A percentile compares a stretch with the other conserved stretches of the same genome.
Evolutionary conservation across 257 asterid species (phyloP).

Genomic region (Gentiana dahurica): DNA sequence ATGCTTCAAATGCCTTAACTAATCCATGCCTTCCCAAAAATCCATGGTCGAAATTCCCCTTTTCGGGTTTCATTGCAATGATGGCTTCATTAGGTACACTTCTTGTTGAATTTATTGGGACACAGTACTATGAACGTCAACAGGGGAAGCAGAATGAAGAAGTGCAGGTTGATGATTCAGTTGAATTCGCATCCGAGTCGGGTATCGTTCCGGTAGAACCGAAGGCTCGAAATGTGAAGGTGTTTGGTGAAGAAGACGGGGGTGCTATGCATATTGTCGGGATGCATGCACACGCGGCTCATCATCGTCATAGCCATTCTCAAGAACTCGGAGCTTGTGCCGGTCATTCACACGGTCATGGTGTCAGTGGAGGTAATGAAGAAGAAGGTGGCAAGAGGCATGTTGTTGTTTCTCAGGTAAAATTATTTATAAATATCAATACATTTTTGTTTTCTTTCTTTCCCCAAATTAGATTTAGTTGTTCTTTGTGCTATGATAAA

Average conservation of each 20-base stretch:
- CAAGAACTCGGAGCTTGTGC: conserved; percentile 47
- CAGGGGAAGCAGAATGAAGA: conserved; percentile 43
- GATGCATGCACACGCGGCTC: conserved; percentile 85
- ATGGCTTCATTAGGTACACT: conserved; percentile 79
- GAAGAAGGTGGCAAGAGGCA: conserved; percentile 63
- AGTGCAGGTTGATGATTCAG: conserved; percentile 28
- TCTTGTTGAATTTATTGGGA: conserved; percentile 79
- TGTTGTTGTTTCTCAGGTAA: conserved; percentile 84
- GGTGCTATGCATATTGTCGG: conserved; percentile 91
- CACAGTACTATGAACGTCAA: conserved; percentile 83
- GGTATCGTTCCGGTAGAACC: conserved; percentile 42
- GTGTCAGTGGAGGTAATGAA: conserved; percentile 31
- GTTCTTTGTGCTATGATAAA: too few species aligned
- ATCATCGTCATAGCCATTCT: conserved; percentile 68
- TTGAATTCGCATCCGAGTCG: conserved; percentile 36
- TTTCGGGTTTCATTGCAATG: conserved; percentile 94
- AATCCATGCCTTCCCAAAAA: conserved; percentile 53
- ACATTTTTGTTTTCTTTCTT: too few species aligned
- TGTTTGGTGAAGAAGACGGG: conserved; percentile 80
- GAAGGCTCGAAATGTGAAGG: conserved; percentile 24
- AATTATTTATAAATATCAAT: background rate
- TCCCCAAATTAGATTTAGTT: background rate
- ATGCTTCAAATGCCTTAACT: conserved; percentile 55
- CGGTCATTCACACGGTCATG: conserved; percentile 49
- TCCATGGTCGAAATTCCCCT: conserved; percentile 87